Evolutionary conservation across 768 basidiomycete genomes (phyloP), one percentile per base, ranked within the genome.

Genomic region (Antrodiella citrinella): DNA sequence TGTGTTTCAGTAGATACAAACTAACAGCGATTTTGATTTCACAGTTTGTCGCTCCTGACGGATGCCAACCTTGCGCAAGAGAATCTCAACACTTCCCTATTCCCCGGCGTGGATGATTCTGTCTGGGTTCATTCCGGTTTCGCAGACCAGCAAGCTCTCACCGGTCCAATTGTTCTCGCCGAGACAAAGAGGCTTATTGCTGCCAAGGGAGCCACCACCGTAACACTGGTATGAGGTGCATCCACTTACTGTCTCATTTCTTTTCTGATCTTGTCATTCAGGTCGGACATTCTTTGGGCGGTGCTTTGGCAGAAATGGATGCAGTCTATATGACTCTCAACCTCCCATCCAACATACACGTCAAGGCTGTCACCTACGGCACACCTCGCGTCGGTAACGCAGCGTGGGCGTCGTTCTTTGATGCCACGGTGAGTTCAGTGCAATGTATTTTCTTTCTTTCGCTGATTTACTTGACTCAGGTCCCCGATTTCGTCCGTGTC

Each of bases 81-180:
- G 24, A 55, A 50, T 13, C 66, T 82, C 22, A 62, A 78, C 56
- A 23, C 70, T 1, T 61, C 62, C 0, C 70, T 82, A 4, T 84
- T 82, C 67, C 82, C 82, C 1, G 81, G 79, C 1, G 60, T 81
- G 12, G 57, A 70, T 24, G 62, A 61, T 15, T 62, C 50, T 26
- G 72, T 79, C 18, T 55, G 60, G 50, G 78, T 74, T 15, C 82
- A 79, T 56, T 66, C 69, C 30, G 81, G 82, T 3, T 84, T 82
- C 61, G 67, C 72, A 1, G 59, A 72, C 35, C 70, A 70, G 45
- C 81, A 82, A 38, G 72, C 76, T 1, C 48, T 65, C 50, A 78
- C 74, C 1, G 78, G 77, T 0, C 26, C 59, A 1, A 54, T 62
- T 15, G 75, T 81, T 38, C 65, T 81, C 21, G 50, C 65, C 2